phyloP scores from a whole-genome alignment of 2,329 filamentous ascomycete species.

The Alternaria conjuncta region DNA sequence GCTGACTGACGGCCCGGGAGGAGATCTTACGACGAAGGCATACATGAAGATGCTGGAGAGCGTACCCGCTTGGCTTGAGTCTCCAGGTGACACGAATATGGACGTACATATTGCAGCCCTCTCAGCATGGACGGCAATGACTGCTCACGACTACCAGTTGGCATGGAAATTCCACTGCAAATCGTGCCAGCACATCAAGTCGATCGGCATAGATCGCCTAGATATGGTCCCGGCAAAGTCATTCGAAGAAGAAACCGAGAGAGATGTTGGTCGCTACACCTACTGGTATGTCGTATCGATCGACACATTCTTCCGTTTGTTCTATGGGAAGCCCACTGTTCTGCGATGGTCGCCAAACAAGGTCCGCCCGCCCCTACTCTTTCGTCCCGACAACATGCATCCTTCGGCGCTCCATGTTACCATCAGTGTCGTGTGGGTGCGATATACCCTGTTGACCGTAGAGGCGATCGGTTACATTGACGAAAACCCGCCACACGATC shows the following conservation, averaged over 20 bases:
- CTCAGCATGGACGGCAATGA: conserved; percentile 32
- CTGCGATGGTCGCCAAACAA: conserved; percentile 26
- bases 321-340: conserved; percentile 34
- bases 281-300: conserved; percentile 35
- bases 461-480: conserved; percentile 30
- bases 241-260: conserved; percentile 28
- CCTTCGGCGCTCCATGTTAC: conserved; percentile 23
- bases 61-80: conserved; percentile 36
- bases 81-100: conserved; percentile 17
- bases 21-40: conserved; percentile 21
- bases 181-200: conserved; percentile 31
- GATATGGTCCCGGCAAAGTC: conserved; percentile 26
- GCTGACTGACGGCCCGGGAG: conserved; percentile 20
- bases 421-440: conserved; percentile 25
- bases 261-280: conserved; percentile 22
- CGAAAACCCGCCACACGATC: not conserved
- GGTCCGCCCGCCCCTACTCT: conserved; percentile 27
- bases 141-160: conserved; percentile 37
- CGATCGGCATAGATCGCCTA: conserved; percentile 27
- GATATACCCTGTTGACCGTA: conserved; percentile 27
- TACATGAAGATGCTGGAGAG: conserved; percentile 36
- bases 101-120: conserved; percentile 32
- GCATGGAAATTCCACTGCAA: conserved; percentile 41
- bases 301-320: conserved; percentile 35
- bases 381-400: conserved; percentile 25